Conservation (phyloP, 306 rosid genomes). For the Inga oerstediana region DNA sequence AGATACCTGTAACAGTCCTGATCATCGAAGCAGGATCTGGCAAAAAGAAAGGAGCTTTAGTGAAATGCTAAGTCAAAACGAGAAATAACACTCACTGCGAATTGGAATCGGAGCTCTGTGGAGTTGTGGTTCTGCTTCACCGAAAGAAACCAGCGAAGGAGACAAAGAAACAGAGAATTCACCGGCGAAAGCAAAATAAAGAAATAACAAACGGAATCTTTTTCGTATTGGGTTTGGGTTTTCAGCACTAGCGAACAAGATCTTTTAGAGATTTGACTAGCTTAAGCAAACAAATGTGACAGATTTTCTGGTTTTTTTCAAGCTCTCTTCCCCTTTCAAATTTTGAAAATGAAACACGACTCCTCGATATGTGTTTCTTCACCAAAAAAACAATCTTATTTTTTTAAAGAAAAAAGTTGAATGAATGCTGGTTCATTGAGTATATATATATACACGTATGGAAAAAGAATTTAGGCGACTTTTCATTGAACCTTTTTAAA, state of each 20-base stretch:
- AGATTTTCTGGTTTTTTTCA: slow-evolving; percentile 11
- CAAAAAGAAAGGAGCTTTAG: slow-evolving; percentile 7
- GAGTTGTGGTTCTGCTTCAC: slow-evolving; percentile 21
- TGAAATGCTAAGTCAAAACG: slow-evolving; percentile 33
- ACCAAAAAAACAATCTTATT: not conserved
- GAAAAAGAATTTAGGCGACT: not conserved
- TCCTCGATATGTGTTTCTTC: not conserved
- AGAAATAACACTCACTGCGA: slow-evolving; percentile 25
- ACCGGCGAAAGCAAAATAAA: not conserved
- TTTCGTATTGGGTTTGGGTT: slow-evolving; percentile 14
- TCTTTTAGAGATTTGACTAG: not conserved
- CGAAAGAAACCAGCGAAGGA: not conserved
- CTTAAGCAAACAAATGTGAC: not conserved
- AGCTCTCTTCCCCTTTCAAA: slow-evolving; percentile 9
- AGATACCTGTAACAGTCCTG: slow-evolving; percentile 42
- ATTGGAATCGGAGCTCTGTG: slow-evolving; percentile 17
- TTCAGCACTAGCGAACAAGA: slow-evolving; percentile 37
- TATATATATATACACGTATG: not conserved
- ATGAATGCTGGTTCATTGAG: not conserved
- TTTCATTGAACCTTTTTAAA: not conserved
- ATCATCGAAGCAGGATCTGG: slow-evolving; percentile 53
- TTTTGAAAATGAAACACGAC: not conserved
- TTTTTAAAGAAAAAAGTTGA: not conserved
- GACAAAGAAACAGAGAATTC: slow-evolving; percentile 25
- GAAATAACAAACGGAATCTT: slow-evolving; percentile 17